Base-by-base conservation (phyloP, 2,329 filamentous ascomycete genomes). In the Colletotrichum scovillei region DNA sequence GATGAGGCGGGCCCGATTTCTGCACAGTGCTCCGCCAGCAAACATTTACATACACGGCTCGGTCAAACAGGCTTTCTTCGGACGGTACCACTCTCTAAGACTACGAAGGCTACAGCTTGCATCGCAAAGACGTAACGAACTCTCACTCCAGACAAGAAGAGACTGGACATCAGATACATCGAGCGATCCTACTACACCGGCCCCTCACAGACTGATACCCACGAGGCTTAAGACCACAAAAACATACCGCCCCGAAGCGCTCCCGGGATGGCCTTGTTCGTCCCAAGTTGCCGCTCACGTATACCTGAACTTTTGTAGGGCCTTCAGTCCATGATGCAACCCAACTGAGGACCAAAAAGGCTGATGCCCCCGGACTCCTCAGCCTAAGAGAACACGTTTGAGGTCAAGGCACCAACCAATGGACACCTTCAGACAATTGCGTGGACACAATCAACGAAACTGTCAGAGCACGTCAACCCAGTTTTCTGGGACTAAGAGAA, bases 1-100 rank as follows among this genome's bases (percentile, higher is more conserved):
- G 64, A 72, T 30, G 64, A 63, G 49, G 35, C 30, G 46, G 57
- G 58, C 32, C 63, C 58, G 28, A 28, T 38, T 5, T 57, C 57
- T 57, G 69, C 64, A 69, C 57, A 72, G 63, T 63, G 69, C 65
- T 22, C 64, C 22, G 46, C 26, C 35, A 60, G 35, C 52, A 68
- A 72, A 52, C 69, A 69, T 67, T 52, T 49, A 35, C 32, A 35
- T 65, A 57, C 49, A 58, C 52, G 65, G 56, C 60, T 71, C 69
- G 60, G 67, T 59, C 46, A 46, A 71, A 67, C 42, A 49, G 28
- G 42, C 24, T 35, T 35, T 35, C 58, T 24, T 56, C 32, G 3
- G 32, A 32, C 26, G 7, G 35, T 49, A 55, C n/a, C 38, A 42
- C 65, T 19, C 35, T 53, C 28, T 38, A 28, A 24, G 62, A 38